Base-by-base conservation (phyloP, 345 rosid species). In the Trapa bicornis region DNA sequence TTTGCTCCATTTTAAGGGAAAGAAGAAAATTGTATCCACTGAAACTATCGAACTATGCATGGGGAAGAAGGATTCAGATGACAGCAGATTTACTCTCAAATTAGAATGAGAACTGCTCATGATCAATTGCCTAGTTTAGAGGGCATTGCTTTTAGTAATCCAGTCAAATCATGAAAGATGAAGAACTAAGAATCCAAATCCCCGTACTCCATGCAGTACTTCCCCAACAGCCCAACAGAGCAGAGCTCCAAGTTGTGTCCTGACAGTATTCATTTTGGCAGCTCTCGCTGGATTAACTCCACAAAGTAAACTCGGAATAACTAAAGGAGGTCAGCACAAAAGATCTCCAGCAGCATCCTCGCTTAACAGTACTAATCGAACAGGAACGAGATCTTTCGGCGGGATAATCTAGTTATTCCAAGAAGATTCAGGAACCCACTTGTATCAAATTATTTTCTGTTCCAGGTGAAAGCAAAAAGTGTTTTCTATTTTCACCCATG, bases 161-260 rank as follows among this genome's bases (percentile, higher is more conserved):
- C 17, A 11, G 47, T 54, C 71, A 68, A 57, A 68, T 68, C 53
- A 32, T 16, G 48, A 43, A 58, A 54, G 64, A 29, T 68, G 52
- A 57, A 57, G n/a, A 11, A 56, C 39, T 32, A 42, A 39, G n/a
- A 32, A 32, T 35, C 39, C 65, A 41, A 35, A 47, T 32, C 71
- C 43, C 8, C 45, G 57, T 37, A 61, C 53, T 45, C 36, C 6
- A 17, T 41, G 47, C 13, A 15, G 62, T 16, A 58, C 33, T 35
- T 58, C 14, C 3, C 37, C 14, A 7, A 5, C 62, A 35, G 33
- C 62, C 62, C 62, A 58, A 58, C 38, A 58, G 11, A 58, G 62
- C 2, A 58, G 62, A 58, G 16, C 62, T 58, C 62, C 62, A 10
- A 29, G 10, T 56, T 5, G 36, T 4, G 36, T 56, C 61, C 61